Evolutionary conservation across 768 basidiomycete species (phyloP), one percentile per base, ranked within the genome.

Genomic region (Mycena vitilis): DNA sequence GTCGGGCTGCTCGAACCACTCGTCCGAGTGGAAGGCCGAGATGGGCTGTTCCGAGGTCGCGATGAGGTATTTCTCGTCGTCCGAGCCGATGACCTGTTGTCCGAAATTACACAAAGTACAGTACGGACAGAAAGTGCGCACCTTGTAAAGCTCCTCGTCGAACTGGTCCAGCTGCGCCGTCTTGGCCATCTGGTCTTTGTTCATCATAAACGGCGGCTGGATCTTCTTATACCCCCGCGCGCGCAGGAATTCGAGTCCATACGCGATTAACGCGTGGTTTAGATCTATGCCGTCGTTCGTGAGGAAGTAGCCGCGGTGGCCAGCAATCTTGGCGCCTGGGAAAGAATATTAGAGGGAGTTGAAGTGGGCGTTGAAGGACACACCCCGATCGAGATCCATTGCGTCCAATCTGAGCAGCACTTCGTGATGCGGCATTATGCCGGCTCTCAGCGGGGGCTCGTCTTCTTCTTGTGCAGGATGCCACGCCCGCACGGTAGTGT

Each of bases 41-140:
- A 99, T 96, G 45, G 98, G 98, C 78, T 99, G 98, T 81, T 99
- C 98, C 54, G 95, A 97, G 56, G 98, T 99, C 5, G 98, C 98
- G 77, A 99, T 99, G 57, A 99, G 89, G 81, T 99, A 99, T 79
- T 98, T 99, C 78, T 99, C 97, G 75, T 98, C 95, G 64, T 95
- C 95, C 44, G 87, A 88, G 12, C 87, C 96, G 72, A 95, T 92
- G 62, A 96, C 92, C 94, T 93, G 65, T 25, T 20, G 25, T 40
- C 11, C 42, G 44, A 20, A 13, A 36, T 36, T 59, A 59, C 48
- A 34, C 22, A 34, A 22, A 38, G 55, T 42, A 38, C 44, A 54
- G 12, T 0, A 3, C 36, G 51, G 23, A 13, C 44, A n/a, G 44
- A 63, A 13, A 40, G 15, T 12, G 42, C 80, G 37, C 54, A 90